A percentile compares a stretch with the other conserved stretches of the same genome.
Conservation (phyloP, 2,329 filamentous ascomycete species). For the Cercospora sp. region DNA sequence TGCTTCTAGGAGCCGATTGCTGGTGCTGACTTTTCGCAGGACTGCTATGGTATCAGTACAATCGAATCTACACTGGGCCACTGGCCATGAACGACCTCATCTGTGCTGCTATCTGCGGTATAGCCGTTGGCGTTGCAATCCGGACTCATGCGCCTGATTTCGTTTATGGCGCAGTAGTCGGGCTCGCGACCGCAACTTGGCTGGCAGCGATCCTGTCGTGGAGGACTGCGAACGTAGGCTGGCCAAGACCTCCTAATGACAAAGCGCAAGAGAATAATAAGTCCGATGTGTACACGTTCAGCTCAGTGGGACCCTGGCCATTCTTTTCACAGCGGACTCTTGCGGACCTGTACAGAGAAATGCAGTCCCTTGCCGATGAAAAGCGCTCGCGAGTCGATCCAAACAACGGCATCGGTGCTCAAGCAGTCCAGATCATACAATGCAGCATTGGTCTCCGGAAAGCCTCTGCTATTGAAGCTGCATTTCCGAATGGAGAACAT, state of each 20-base stretch:
- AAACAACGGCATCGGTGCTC: neutral
- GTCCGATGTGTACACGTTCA: constrained; percentile 3
- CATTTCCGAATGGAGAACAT: constrained; percentile 1
- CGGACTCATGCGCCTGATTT: constrained; percentile 44
- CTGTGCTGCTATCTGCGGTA: constrained; percentile 48
- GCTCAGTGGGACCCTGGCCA: constrained; percentile 3
- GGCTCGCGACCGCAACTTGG: constrained; percentile 54
- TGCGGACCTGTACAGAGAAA: constrained; percentile 1
- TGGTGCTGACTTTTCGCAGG: constrained; percentile 25
- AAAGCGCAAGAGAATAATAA: neutral
- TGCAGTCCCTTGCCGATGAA: neutral
- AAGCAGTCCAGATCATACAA: neutral
- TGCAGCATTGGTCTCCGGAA: neutral
- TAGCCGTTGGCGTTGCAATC: constrained; percentile 51
- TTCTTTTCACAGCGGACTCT: constrained; percentile 15
- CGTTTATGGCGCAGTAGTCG: constrained; percentile 50
- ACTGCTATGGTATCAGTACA: constrained; percentile 56
- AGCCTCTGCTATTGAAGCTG: neutral
- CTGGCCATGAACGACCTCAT: constrained; percentile 52
- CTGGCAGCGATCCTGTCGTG: constrained; percentile 53
- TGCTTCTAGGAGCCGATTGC: neutral
- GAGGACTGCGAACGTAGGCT: constrained; percentile 50
- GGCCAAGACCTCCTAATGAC: constrained; percentile 23
- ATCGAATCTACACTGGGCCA: constrained; percentile 47
- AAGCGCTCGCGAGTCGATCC: constrained; percentile 1